Evolutionary conservation across 108 stramenopile genomes (phyloP), one percentile per base, ranked within the genome.

Genomic region (Conticribra guillardii): DNA sequence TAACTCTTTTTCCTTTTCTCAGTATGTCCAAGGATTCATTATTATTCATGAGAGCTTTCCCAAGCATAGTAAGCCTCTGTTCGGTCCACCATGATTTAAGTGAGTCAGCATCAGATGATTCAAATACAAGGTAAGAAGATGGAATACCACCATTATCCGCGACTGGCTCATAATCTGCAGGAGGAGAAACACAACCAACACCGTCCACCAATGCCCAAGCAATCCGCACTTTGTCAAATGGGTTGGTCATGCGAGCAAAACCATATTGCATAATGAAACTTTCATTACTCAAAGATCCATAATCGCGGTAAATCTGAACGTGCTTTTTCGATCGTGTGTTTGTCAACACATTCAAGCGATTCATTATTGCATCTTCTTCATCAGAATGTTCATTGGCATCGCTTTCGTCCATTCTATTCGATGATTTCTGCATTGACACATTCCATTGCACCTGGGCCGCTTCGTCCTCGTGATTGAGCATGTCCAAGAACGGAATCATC

Each of bases 381-480:
- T 67, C 83, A 33, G 70, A 74, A 21, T 30, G 34, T 0, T 49
- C 27, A 46, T 54, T 54, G 30, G 23, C 69, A 67, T 71, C 67
- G 7, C 62, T 26, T 2, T 8, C 29, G 24, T 50, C 33, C 4
- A 33, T 49, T 8, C 27, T 32, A 28, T 66, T 56, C 65, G 2
- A 47, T 21, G 16, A 9, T 44, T n/a, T 33, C 52, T 44, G 44
- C 24, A 28, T 0, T 0, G 59, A 44, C 59, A 54, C 34, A 53
- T 85, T 60, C 93, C 90, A 94, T 2, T 60, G 75, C 19, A 90
- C 81, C 64, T 87, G 84, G 28, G 84, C 54, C 4, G 84, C 70
- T 23, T 91, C 85, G 31, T 78, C 77, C 54, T 90, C 88, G 65
- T 94, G 93, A 64, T 94, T 94, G n/a, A 92, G 68, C 93, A 94